Evolutionary conservation across 192 early-diverging fungal species (phyloP).

Genomic region (Allomyces macrogynus): DNA sequence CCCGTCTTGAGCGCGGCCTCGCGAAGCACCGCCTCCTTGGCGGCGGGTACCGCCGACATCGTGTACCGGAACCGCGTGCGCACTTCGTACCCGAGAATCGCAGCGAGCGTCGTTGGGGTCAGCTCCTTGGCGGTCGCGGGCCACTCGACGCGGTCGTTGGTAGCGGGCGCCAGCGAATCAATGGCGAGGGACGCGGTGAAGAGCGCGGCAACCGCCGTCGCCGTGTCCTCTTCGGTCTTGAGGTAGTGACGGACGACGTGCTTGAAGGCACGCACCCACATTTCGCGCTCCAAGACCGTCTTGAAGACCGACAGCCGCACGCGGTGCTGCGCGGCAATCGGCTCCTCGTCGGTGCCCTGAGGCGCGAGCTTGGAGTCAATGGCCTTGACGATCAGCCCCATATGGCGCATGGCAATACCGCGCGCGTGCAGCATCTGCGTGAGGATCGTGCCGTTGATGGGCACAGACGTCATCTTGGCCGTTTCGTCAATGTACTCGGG

Average conservation of each 20-base stretch:
- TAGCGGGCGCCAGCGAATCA: constrained; percentile 22
- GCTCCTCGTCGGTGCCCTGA: constrained; percentile 1
- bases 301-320: constrained; percentile 9
- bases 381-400: constrained; percentile 50
- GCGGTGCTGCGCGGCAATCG: not conserved
- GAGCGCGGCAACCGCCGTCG: constrained; percentile 54
- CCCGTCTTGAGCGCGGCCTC: constrained; percentile 67
- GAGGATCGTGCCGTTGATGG: constrained; percentile 58
- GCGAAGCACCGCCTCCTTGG: constrained; percentile 47
- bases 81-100: constrained; percentile 39
- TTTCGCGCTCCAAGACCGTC: constrained; percentile 60
- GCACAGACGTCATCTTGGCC: constrained; percentile 32
- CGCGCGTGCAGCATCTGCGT: constrained; percentile 68
- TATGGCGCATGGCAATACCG: constrained; percentile 94
- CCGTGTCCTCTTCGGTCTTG: constrained; percentile 22
- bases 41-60: constrained; percentile 21
- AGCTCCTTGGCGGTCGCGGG: constrained; percentile 10
- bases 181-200: constrained; percentile 60
- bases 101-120: constrained; percentile 38
- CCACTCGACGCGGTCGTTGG: too few species aligned
- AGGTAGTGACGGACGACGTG: constrained; percentile 55
- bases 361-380: constrained; percentile 36
- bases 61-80: constrained; percentile 51
- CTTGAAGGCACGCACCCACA: constrained; percentile 72
- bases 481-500: constrained; percentile 8